Evolutionary conservation across 768 basidiomycete genomes (phyloP), one percentile per base, ranked within the genome.

Genomic region (Rhizopogon roseolus): DNA sequence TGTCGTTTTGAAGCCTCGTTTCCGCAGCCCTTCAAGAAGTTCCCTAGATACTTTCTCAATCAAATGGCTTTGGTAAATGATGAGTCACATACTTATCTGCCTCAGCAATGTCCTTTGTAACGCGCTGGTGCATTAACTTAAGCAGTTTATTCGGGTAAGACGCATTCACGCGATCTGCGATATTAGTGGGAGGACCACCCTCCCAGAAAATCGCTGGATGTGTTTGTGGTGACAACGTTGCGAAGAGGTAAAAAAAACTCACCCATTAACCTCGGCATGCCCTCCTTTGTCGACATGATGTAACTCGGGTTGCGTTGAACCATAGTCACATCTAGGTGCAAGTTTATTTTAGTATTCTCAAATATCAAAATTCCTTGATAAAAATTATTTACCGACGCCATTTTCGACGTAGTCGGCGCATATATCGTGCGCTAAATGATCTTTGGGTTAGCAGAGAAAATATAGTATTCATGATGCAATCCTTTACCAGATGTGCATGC

Each of bases 1-100:
- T 42, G 76, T 80, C 11, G 73, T 60, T 53, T 75, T 76, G 71
- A 88, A 90, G 5, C 88, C 87, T 3, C 71, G 72, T 54, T 73
- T 73, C 37, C 74, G 67, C 14, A 90, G 72, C 6, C 76, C 83
- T 4, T 85, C 80, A 1, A 87, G 74, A 16, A 82, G 54, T 17
- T 76, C 73, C 56, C 78, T 81, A 42, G 22, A 3, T 39, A 32
- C 25, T n/a, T 9, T 28, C 27, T 28, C 43, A n/a, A 49, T 48
- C 52, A 44, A 37, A 6, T 6, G 5, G 36, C 39, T 36, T 32
- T 9, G 9, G 6, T 34, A 11, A 27, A 40, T 34, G 22, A 41
- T 7, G 1, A 62, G 17, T 16, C 34, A 53, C 74, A 49, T 46
- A 80, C 82, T 75, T 81, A 66, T 88, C 85, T 3, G 75, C 72